These are phyloP conservation scores for Lasiosphaeria hispida DNA, from an alignment of 495 filamentous ascomycete species.

Conservation along the genomic window DNA sequence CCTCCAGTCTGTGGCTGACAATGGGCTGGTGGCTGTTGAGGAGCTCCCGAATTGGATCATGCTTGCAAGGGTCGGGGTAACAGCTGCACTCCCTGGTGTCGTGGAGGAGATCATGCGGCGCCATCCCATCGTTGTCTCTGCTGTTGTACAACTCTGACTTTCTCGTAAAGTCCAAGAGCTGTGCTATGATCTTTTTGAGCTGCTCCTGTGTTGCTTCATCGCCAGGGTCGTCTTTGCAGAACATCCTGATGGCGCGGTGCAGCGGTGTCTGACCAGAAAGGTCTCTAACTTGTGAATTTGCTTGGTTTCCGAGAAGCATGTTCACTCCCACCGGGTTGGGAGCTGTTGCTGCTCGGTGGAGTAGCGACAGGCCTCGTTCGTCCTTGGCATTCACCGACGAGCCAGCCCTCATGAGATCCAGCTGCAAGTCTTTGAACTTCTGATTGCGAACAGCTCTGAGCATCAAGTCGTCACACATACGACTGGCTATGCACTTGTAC, in stretches of 20 bases:
- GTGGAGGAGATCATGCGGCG: neutral
- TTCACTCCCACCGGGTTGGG: neutral
- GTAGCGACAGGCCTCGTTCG: neutral
- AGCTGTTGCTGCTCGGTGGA: neutral
- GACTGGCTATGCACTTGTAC: neutral
- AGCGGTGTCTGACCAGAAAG: constrained; percentile 1
- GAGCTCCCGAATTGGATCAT: neutral
- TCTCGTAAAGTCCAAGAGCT: neutral
- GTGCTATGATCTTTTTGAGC: neutral
- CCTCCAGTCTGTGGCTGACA: neutral
- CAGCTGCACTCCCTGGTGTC: neutral
- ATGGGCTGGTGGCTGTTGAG: neutral
- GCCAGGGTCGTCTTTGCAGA: neutral
- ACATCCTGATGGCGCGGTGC: constrained; percentile 4
- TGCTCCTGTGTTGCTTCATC: neutral
- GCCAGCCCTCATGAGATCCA: neutral
- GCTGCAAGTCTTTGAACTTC: neutral
- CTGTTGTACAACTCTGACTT: constrained; percentile 8
- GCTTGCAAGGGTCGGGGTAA: neutral
- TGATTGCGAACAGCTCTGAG: neutral
- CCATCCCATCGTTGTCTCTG: neutral
- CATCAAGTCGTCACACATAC: neutral
- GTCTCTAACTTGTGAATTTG: neutral
- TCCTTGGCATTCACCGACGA: neutral
- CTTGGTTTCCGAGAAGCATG: neutral